Base-by-base conservation (phyloP, 441 rosid species). In the Syzygium malaccense region DNA sequence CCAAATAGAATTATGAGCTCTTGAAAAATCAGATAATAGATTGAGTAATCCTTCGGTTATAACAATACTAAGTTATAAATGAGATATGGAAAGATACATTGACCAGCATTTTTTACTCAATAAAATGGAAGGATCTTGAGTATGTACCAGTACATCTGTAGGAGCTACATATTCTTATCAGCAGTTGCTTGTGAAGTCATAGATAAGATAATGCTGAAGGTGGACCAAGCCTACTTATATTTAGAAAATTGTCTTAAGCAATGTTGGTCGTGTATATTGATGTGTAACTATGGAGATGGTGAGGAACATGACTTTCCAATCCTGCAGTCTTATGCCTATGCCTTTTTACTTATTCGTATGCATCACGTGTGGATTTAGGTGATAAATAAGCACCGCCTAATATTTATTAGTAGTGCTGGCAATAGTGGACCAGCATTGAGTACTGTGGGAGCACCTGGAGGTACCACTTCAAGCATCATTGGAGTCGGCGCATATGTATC, bases 391-490 rank as follows among this genome's bases (percentile, higher is more conserved):
- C 96, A 96, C 91, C 97, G 96, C 57, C 85, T 98, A 87, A 93
- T 96, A 92, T 97, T 96, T 91, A 96, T 98, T 86, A 98, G 99
- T 88, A 97, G 99, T 94, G 99, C 99, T 92, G 99, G 99, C 88
- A 97, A 98, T 93, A 97, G 95, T 90, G 99, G 99, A 91, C 99
- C 99, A 88, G 99, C 98, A 93, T 92, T 98, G 92, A 96, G 93
- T 91, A 97, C 98, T 71, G 99, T 97, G 87, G 99, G 99, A 91
- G 99, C 99, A 88, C 99, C 99, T 86, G 99, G 99, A 87, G 99
- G 99, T 88, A 98, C 99, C 90, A 92, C 96, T 86, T 95, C 99
- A 78, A 95, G 99, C 92, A 97, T 98, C 88, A 97, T 98, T 89
- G 99, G 99, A 88, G 95, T 98, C 55, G 99, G 99, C 92, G 99